Base-by-base conservation (phyloP, 1,284 basidiomycete genomes). In the Ceratobasidium papillatum region DNA sequence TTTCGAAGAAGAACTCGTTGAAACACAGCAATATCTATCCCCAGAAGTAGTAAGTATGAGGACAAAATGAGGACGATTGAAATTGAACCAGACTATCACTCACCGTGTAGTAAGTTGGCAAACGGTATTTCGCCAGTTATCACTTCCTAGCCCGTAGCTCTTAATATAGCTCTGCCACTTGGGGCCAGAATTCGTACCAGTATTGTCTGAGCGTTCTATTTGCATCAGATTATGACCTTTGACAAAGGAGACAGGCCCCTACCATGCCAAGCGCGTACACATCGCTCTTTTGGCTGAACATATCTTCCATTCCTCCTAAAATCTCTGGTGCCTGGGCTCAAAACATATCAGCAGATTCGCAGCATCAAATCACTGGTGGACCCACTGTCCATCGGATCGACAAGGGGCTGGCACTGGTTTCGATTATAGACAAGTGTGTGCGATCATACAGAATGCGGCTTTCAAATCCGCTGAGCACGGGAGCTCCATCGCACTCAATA, bases 221-320 rank as follows among this genome's bases (percentile, higher is more conserved):
- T n/a, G n/a, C n/a, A n/a, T n/a, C n/a, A n/a, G n/a, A n/a, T n/a
- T n/a, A n/a, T n/a, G n/a, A n/a, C 7, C 38, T 41, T 41, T 14
- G 7, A 41, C 14, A 14, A 41, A 7, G 38, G 7, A 41, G 14
- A 41, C 14, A 7, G 38, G 14, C 5, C 38, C 56, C 56, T 25
- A 64, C 62, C 62, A 64, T 47, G 22, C 62, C 62, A 30, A 64
- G 62, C 17, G 62, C n/a, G 25, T 45, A 64, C 12, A 64, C 34
- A 17, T 64, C 62, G 3, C 43, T 30, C 12, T 19, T 4, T 11
- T 47, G 19, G 36, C 36, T 41, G 36, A n/a, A 7, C 9, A 9
- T 52, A 2, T 9, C 49, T 43, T 38, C 25, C 17, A 7, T 14
- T 43, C 19, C 61, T 12, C 22, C 38, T 17, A 63, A 12, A n/a